phyloP scores from a whole-genome alignment of 768 basidiomycete genomes.

The Rhodotorula taiwanensis region DNA sequence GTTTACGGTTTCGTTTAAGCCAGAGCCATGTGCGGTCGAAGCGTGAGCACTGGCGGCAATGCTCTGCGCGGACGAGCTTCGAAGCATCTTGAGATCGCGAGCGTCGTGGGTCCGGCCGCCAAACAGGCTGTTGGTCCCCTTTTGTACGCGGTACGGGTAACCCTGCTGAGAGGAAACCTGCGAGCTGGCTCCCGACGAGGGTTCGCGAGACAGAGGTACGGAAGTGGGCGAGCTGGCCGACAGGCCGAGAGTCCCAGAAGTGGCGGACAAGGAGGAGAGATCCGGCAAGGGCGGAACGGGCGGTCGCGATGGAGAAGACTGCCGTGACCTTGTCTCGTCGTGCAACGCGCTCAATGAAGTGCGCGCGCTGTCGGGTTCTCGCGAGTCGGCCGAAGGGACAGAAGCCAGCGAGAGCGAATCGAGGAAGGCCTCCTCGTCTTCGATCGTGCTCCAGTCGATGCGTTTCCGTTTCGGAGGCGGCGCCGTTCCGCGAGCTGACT shows the following conservation, averaged over 20 bases:
- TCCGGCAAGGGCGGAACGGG: neutral
- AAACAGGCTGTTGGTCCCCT: slow-evolving; percentile 13
- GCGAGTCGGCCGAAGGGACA: neutral
- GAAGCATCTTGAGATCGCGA: slow-evolving; percentile 7
- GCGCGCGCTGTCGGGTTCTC: neutral
- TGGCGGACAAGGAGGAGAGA: neutral
- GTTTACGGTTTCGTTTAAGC: neutral
- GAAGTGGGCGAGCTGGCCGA: neutral
- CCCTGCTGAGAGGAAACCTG: too few species aligned
- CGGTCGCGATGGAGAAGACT: neutral
- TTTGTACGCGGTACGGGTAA: neutral
- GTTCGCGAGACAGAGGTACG: neutral
- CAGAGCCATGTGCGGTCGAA: neutral
- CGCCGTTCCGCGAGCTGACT: neutral
- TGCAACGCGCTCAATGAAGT: neutral
- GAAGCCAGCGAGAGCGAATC: too few species aligned
- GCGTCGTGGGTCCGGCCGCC: slow-evolving; percentile 1
- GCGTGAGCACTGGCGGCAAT: neutral
- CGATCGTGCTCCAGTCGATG: slow-evolving; percentile 21
- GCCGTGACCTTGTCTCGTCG: neutral
- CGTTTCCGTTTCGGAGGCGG: slow-evolving; percentile 10
- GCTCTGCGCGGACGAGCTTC: neutral
- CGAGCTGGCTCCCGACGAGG: neutral
- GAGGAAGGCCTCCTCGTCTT: neutral
- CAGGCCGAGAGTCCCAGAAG: neutral